phyloP scores from a whole-genome alignment of 1,284 basidiomycete genomes.

The Apiotrichum porosum region DNA sequence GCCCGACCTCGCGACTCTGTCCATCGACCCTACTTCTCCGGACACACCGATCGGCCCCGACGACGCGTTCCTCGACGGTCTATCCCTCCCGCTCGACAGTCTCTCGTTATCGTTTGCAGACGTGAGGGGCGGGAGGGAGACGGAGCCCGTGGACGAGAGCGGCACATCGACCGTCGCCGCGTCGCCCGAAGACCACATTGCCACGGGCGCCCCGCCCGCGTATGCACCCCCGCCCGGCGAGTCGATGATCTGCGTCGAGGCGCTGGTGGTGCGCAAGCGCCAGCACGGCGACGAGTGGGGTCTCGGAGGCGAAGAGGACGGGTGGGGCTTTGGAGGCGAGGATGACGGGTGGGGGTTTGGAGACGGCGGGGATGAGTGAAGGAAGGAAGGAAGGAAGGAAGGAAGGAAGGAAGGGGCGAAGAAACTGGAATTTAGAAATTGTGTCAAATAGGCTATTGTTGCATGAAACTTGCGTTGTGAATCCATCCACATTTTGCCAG shows the following conservation, averaged over 20 bases:
- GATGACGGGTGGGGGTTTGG: slow-evolving; percentile 32
- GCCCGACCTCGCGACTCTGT: no score
- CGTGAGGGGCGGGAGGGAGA: no score
- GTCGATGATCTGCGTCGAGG: slow-evolving; percentile 48
- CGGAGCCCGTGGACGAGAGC: slow-evolving; percentile 13
- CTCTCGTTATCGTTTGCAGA: slow-evolving; percentile 45
- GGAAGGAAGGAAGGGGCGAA: no score
- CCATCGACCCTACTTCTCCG: not conserved
- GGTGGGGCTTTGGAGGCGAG: slow-evolving; percentile 18
- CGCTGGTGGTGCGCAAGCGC: slow-evolving; percentile 44
- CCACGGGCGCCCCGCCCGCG: not conserved
- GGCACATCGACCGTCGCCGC: not conserved
- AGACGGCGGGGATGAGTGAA: not conserved
- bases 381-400: no score
- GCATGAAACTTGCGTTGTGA: no score
- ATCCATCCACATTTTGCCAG: no score
- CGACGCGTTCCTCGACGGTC: slow-evolving; percentile 26
- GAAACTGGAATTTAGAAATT: no score
- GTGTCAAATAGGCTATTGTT: no score
- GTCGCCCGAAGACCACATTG: not conserved
- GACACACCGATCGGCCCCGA: slow-evolving; percentile 2
- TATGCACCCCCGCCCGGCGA: slow-evolving; percentile 3
- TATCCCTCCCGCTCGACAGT: slow-evolving; percentile 40
- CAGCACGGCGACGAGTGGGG: slow-evolving; percentile 21
- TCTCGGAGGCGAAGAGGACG: slow-evolving; percentile 13